Conservation (phyloP, 108 stramenopile species). For the Cyclotella baltica region DNA sequence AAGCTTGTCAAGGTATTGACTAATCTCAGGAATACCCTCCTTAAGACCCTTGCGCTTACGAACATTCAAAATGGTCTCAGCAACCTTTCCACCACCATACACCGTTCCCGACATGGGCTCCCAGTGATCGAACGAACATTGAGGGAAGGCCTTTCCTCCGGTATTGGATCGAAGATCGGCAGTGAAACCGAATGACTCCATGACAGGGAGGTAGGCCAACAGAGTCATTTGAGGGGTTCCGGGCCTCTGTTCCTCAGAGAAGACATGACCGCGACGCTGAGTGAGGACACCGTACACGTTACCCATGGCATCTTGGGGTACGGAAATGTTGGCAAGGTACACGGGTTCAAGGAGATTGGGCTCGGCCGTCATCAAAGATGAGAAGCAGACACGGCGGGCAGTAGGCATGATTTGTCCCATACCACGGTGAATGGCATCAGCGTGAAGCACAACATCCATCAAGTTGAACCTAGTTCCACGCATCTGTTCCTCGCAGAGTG, state of each 20-base stretch:
- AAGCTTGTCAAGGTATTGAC: conserved; percentile 99
- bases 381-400: conserved; percentile 98
- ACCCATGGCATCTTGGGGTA: conserved; percentile 99
- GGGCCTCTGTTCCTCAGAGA: conserved; percentile 97
- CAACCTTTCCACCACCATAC: conserved; percentile 89
- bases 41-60: conserved; percentile 98
- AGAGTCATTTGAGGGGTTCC: conserved; percentile 98
- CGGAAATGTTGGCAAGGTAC: conserved; percentile 98
- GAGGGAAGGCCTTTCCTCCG: conserved; percentile 99
- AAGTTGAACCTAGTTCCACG: conserved; percentile 98
- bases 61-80: conserved; percentile 87
- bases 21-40: conserved; percentile 94
- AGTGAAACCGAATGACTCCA: conserved; percentile 99
- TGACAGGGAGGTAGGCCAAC: conserved; percentile 99
- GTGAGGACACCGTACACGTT: conserved; percentile 99
- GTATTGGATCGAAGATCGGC: conserved; percentile 98
- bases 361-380: conserved; percentile 91
- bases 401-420: conserved; percentile 99
- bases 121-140: conserved; percentile 99
- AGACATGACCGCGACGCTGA: conserved; percentile 98
- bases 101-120: conserved; percentile 95
- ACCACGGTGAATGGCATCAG: conserved; percentile 99
- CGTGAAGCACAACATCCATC: conserved; percentile 99
- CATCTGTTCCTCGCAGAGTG: conserved; percentile 98
- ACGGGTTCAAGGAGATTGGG: conserved; percentile 98